Conservation (phyloP, 2,329 filamentous ascomycete genomes). For the Cytospora leucostoma region DNA sequence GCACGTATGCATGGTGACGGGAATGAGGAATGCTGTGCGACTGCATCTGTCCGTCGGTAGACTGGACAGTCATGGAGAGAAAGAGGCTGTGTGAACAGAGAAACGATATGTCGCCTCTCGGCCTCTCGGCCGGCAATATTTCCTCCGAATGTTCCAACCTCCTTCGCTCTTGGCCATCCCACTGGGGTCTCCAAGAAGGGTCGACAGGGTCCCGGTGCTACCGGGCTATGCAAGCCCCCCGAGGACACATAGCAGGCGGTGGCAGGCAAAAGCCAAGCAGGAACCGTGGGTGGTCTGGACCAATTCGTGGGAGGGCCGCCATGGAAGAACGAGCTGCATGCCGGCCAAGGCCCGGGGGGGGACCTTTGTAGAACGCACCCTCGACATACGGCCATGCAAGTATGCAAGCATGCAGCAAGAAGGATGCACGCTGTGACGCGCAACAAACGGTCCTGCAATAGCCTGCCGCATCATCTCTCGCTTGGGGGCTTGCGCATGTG, state of each 20-base stretch:
- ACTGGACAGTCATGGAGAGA: not conserved
- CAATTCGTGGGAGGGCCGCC: not conserved
- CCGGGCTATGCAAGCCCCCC: not conserved
- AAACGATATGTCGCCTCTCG: not conserved
- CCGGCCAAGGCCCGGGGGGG: not conserved
- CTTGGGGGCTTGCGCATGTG: not conserved
- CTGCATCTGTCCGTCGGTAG: not conserved
- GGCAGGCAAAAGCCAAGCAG: not conserved
- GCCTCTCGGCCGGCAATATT: not conserved
- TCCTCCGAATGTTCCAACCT: not conserved
- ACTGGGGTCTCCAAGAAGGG: not conserved
- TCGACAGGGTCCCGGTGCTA: not conserved
- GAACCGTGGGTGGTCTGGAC: not conserved
- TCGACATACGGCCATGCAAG: too few relatives aligned
- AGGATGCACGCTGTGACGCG: not conserved
- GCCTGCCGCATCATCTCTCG: not conserved
- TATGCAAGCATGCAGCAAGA: too few relatives aligned
- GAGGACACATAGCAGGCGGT: not conserved
- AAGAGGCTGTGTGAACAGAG: not conserved
- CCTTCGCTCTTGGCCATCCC: not conserved
- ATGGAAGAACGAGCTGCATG: not conserved
- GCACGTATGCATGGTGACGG: slow-evolving; percentile 1
- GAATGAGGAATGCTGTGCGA: not conserved
- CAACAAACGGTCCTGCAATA: not conserved
- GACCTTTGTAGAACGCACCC: not conserved